Percentiles rank a stretch among this genome's conserved stretches.
These are phyloP conservation scores for Penicillium nordicum DNA, from an alignment of 2,329 filamentous ascomycete species.

Conservation along the genomic window DNA sequence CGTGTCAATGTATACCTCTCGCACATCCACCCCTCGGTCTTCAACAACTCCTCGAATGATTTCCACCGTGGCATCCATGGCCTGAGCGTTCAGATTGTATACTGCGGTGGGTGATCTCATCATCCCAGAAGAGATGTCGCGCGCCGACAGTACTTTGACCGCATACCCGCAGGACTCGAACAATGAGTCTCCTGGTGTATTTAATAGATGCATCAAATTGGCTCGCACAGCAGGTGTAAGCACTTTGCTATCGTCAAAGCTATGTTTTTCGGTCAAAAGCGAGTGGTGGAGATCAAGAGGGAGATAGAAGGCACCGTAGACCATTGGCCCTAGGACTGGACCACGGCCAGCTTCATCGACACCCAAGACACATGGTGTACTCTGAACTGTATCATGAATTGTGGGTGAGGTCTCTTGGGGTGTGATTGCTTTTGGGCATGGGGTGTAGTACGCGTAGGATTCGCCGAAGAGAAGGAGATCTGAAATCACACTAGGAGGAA, in stretches of 20 bases:
- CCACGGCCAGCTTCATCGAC: slow-evolving; percentile 93
- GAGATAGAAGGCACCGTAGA: slow-evolving; percentile 69
- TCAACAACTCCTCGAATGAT: slow-evolving; percentile 75
- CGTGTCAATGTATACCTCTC: slow-evolving; percentile 92
- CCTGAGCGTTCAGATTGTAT: slow-evolving; percentile 95
- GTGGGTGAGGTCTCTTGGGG: slow-evolving; percentile 34
- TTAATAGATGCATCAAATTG: slow-evolving; percentile 67
- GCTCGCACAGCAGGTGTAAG: slow-evolving; percentile 77
- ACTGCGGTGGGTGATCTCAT: slow-evolving; percentile 52
- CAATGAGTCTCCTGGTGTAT: slow-evolving; percentile 59
- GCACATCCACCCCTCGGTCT: slow-evolving; percentile 69
- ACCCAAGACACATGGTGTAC: slow-evolving; percentile 70
- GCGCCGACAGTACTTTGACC: slow-evolving; percentile 72
- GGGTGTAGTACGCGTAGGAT: slow-evolving; percentile 70
- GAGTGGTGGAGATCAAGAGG: slow-evolving; percentile 62
- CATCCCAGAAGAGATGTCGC: slow-evolving; percentile 78
- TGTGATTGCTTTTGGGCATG: slow-evolving; percentile 61
- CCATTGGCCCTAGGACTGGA: slow-evolving; percentile 79
- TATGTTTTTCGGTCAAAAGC: slow-evolving; percentile 73
- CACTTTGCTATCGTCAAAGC: slow-evolving; percentile 94
- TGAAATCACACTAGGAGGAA: slow-evolving; percentile 66
- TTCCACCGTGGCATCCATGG: slow-evolving; percentile 83
- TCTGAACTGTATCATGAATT: slow-evolving; percentile 34
- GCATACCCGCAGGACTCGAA: slow-evolving; percentile 76
- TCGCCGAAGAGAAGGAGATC: slow-evolving; percentile 58